phyloP scores from a whole-genome alignment of 768 basidiomycete genomes.

The Phlebiopsis flavidoalba region DNA sequence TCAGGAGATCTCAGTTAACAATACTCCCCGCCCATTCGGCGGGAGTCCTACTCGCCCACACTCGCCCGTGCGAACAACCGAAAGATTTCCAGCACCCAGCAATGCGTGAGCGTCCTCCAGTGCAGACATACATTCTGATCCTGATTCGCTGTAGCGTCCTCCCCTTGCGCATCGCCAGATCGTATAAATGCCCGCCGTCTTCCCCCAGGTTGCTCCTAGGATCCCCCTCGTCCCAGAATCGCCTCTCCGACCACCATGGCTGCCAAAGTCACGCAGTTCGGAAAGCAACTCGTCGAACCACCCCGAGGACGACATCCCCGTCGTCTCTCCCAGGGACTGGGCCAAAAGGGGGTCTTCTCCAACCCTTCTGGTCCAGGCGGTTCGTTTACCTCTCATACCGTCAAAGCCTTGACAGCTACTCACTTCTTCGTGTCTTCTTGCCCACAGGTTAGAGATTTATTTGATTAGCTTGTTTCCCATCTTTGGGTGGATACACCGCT shows the following conservation, averaged over 20 bases:
- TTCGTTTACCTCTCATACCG: neutral
- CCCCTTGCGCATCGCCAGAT: neutral
- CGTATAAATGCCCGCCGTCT: conserved; percentile 6
- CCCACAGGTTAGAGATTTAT: conserved; percentile 53
- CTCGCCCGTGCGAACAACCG: neutral
- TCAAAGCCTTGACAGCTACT: conserved; percentile 3
- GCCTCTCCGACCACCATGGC: conserved; percentile 30
- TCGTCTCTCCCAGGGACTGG: conserved; percentile 57
- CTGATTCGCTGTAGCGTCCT: neutral
- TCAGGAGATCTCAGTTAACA: neutral
- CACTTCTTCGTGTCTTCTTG: neutral
- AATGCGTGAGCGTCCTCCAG: neutral
- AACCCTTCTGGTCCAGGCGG: conserved; percentile 39
- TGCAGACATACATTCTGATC: conserved; percentile 2
- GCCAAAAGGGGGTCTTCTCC: conserved; percentile 29
- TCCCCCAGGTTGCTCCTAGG: neutral
- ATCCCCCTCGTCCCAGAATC: neutral
- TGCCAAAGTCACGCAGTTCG: conserved; percentile 36
- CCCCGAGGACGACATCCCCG: conserved; percentile 53
- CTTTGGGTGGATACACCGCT: conserved; percentile 76
- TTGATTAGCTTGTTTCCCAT: conserved; percentile 78
- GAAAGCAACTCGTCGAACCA: conserved; percentile 54
- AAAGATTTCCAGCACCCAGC: neutral
- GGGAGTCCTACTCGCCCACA: neutral
- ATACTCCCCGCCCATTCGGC: neutral